Percentiles rank a stretch among this genome's conserved stretches.
phyloP scores from a whole-genome alignment of 2,329 filamentous ascomycete species.

The Epichloe coenophiala region DNA sequence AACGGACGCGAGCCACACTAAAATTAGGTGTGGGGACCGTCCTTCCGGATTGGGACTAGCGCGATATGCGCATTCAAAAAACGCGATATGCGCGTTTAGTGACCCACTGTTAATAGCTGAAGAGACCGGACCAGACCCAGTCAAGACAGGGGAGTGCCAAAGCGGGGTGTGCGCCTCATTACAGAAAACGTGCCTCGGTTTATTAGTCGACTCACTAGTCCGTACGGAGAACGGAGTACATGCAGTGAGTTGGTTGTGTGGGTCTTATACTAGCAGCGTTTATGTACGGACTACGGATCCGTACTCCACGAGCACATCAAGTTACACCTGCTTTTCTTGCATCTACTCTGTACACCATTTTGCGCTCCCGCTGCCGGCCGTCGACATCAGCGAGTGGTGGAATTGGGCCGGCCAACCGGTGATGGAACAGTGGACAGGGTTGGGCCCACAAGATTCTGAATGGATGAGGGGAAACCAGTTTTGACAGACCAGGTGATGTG shows the following conservation, averaged over 20 bases:
- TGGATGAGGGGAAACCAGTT: neutral
- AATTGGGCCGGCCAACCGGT: neutral
- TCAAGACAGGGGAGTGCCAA: neutral
- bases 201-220: neutral
- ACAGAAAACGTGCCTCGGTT: neutral
- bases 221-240: too few relatives aligned
- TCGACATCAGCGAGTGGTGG: neutral
- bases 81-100: too few relatives aligned
- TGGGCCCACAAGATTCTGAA: neutral
- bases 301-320: too few relatives aligned
- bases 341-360: neutral
- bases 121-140: neutral
- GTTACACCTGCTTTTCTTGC: too few relatives aligned
- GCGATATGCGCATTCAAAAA: too few relatives aligned
- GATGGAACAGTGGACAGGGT: neutral
- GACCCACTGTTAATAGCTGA: too few relatives aligned
- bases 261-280: too few relatives aligned
- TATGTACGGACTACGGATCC: too few relatives aligned
- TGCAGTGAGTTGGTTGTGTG: too few relatives aligned
- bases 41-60: too few relatives aligned
- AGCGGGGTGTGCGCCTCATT: neutral
- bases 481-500: neutral
- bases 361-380: neutral
- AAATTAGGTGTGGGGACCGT: too few relatives aligned
- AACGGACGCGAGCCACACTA: too few relatives aligned